phyloP scores from a whole-genome alignment of 2,329 filamentous ascomycete species.

The Alternaria sp. region DNA sequence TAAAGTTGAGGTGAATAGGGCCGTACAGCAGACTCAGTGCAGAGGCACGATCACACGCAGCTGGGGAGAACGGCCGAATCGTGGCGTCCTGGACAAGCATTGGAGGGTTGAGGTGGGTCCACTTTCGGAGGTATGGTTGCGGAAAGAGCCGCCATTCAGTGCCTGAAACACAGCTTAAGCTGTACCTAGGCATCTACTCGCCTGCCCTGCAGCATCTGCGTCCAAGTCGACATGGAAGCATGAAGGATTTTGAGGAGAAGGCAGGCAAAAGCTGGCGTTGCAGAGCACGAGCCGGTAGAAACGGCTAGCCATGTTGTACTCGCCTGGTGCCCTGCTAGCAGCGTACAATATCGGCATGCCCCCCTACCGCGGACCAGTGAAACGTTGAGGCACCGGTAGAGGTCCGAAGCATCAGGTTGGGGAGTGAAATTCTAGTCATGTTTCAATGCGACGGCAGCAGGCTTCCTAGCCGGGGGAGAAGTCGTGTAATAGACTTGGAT shows the following conservation, averaged over 20 bases:
- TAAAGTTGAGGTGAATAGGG: not conserved
- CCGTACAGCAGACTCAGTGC: not conserved
- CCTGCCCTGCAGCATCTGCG: not conserved
- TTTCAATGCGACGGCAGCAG: not conserved
- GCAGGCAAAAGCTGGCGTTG: slow-evolving; percentile 1
- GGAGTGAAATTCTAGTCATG: not conserved
- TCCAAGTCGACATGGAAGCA: not conserved
- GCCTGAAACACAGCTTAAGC: slow-evolving; percentile 12
- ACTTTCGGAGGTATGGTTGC: slow-evolving; percentile 20
- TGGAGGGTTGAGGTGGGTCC: slow-evolving; percentile 8
- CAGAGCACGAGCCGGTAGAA: slow-evolving; percentile 16
- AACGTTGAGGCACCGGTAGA: slow-evolving; percentile 11
- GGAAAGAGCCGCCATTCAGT: slow-evolving; percentile 19
- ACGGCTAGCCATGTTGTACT: slow-evolving; percentile 10
- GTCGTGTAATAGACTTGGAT: not conserved
- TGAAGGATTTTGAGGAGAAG: not conserved
- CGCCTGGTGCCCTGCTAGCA: slow-evolving; percentile 7
- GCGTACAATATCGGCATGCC: slow-evolving; percentile 5
- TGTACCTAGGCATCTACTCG: not conserved
- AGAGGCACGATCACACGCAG: not conserved
- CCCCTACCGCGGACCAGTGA: slow-evolving; percentile 11
- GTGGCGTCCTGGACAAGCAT: slow-evolving; percentile 6
- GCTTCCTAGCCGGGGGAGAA: not conserved
- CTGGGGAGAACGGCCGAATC: not conserved
- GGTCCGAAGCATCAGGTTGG: slow-evolving; percentile 4